These are phyloP conservation scores for Candida labiduridarum DNA, from an alignment of 1,139 yeast genomes.

Conservation along the genomic window DNA sequence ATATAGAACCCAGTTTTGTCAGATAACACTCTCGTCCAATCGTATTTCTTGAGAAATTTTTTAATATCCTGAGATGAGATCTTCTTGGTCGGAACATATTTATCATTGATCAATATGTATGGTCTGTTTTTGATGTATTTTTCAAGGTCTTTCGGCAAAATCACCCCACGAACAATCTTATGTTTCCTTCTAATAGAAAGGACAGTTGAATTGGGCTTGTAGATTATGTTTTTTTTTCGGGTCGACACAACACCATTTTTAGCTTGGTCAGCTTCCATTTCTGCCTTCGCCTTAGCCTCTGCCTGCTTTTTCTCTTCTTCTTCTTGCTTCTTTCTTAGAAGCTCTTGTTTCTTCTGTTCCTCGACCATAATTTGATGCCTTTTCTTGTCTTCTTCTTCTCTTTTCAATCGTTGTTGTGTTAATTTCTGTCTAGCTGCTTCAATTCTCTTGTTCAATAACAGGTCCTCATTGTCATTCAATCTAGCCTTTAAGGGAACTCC, in stretches of 20 bases:
- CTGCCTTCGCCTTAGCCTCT: constrained; percentile 8
- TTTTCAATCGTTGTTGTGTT: constrained; percentile 32
- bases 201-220: constrained; percentile 38
- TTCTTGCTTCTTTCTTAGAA: constrained; percentile 17
- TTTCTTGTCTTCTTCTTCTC: constrained; percentile 27
- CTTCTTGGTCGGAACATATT: constrained; percentile 52
- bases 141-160: constrained; percentile 48
- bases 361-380: constrained; percentile 15
- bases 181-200: constrained; percentile 34
- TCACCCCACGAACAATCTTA: constrained; percentile 35
- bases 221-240: constrained; percentile 10
- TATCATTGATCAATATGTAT: constrained; percentile 56
- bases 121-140: constrained; percentile 56
- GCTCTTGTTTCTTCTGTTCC: constrained; percentile 19
- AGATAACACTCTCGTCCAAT: constrained; percentile 65
- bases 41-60: constrained; percentile 53
- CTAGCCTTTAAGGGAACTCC: constrained; percentile 41
- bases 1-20: constrained; percentile 71
- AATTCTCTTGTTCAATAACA: constrained; percentile 32
- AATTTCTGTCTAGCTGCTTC: constrained; percentile 35
- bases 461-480: constrained; percentile 39
- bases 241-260: constrained; percentile 1
- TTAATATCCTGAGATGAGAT: constrained; percentile 58
- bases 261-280: constrained; percentile 13
- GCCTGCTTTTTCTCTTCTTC: constrained; percentile 18